Evolutionary conservation across 768 basidiomycete species (phyloP).

Genomic region (Boletus subcaerulescens): DNA sequence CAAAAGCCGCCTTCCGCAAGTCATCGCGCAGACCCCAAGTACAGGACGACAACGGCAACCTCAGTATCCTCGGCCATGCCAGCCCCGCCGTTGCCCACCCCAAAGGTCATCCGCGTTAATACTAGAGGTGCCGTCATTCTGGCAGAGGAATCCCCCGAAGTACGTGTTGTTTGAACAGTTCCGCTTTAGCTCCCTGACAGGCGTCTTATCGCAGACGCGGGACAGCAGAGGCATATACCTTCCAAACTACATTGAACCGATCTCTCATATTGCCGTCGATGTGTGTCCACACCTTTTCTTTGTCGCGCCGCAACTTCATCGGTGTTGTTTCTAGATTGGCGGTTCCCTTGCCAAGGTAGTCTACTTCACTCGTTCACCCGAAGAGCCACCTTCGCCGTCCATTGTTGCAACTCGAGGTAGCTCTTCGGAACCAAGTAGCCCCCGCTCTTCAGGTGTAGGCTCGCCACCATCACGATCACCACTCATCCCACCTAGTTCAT

Average conservation of each 20-base stretch:
- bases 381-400: slow-evolving; percentile 78
- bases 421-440: slow-evolving; percentile 42
- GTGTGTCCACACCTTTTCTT: slow-evolving; percentile 49
- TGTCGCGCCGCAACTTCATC: background rate
- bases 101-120: slow-evolving; percentile 90
- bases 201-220: slow-evolving; percentile 55
- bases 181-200: slow-evolving; percentile 12
- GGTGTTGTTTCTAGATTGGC: slow-evolving; percentile 63
- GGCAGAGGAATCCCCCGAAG: slow-evolving; percentile 92
- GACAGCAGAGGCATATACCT: slow-evolving; percentile 97
- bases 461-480: slow-evolving; percentile 27
- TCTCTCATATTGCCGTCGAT: slow-evolving; percentile 97
- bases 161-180: slow-evolving; percentile 35
- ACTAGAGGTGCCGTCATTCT: slow-evolving; percentile 92
- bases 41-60: slow-evolving; percentile 10
- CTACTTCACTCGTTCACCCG: slow-evolving; percentile 94
- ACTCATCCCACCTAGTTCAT: slow-evolving; percentile 24
- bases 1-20: slow-evolving; percentile 1
- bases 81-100: slow-evolving; percentile 68
- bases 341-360: slow-evolving; percentile 97
- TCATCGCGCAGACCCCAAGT: slow-evolving; percentile 11
- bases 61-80: slow-evolving; percentile 34
- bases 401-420: slow-evolving; percentile 58
- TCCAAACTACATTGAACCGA: slow-evolving; percentile 95
- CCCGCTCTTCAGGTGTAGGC: slow-evolving; percentile 38